Evolutionary conservation across 495 filamentous ascomycete species (phyloP), one percentile per base, ranked within the genome.

Genomic region (Amniculicola lignicola): DNA sequence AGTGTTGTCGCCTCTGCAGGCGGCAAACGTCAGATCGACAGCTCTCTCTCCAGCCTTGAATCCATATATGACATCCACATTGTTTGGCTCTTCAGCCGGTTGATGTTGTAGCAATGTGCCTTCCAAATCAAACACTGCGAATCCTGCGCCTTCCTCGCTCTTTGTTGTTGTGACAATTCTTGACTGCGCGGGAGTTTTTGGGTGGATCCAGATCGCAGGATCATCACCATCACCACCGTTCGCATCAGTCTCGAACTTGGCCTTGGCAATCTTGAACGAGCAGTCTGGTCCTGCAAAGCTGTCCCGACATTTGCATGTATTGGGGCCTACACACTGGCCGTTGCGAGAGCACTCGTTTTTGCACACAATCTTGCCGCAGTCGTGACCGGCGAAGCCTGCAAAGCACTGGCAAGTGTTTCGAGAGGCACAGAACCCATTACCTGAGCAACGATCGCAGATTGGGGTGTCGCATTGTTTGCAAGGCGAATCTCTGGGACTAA

Each of bases 201-300:
- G 31, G 16, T 18, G n/a, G n/a, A 50, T 38, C 46, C 46, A 50
- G 16, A 38, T 24, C 9, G 46, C 46, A 37, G 46, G 46, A 25
- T 50, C 46, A 38, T 38, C 46, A 4, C 29, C 46, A 16, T 50
- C 31, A 22, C 46, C 28, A 9, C 46, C 46, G 23, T 50, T 36
- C 7, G 46, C 31, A 22, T 50, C 46, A n/a, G 31, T 50, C 46
- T 50, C 46, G 31, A 21, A 50, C 21, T 50, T 50, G 12, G 46
- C 28, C 18, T 50, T 38, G 3, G 38, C 46, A 16, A 33, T 15
- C 12, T 23, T 2, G 31, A 50, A 36, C 3, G 46, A 50, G 19
- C 46, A 50, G 21, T 37, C 46, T n/a, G 46, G 31, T n/a, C 46
- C 46, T 10, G 6, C 31, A 28, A 28, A 50, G 2, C 21, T 6